Percentiles rank a stretch among this genome's conserved stretches.
These are phyloP conservation scores for Parasitella parasitica DNA, from an alignment of 371 early-diverging fungal species.

Conservation along the genomic window DNA sequence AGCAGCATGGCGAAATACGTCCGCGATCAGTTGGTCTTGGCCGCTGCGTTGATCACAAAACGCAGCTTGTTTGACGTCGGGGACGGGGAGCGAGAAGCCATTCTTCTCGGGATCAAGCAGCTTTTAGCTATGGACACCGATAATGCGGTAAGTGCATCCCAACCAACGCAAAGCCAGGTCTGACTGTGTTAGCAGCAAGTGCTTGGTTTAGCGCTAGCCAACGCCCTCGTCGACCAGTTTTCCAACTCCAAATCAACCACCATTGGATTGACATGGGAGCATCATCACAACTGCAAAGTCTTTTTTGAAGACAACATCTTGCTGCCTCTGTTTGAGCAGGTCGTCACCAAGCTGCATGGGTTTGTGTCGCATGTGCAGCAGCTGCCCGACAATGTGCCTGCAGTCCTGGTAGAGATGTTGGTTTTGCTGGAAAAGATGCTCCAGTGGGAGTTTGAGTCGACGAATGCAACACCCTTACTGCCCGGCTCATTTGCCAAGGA, in stretches of 20 bases:
- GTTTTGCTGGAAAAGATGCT: slow-evolving; percentile 59
- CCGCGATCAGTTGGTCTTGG: slow-evolving; percentile 44
- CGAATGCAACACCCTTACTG: slow-evolving; percentile 37
- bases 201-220: slow-evolving; percentile 55
- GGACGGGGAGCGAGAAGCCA: slow-evolving; percentile 50
- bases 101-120: slow-evolving; percentile 53
- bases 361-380: slow-evolving; percentile 34
- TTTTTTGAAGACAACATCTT: slow-evolving; percentile 60
- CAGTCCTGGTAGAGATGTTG: slow-evolving; percentile 43
- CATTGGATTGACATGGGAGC: slow-evolving; percentile 66
- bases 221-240: slow-evolving; percentile 67
- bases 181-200: slow-evolving; percentile 30
- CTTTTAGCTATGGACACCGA: slow-evolving; percentile 47
- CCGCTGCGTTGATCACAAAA: slow-evolving; percentile 63
- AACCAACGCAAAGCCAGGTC: not conserved
- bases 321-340: slow-evolving; percentile 32
- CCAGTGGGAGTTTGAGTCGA: slow-evolving; percentile 69
- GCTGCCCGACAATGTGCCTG: slow-evolving; percentile 16
- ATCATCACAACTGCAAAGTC: slow-evolving; percentile 64
- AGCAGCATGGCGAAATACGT: slow-evolving; percentile 52
- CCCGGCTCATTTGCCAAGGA: slow-evolving; percentile 53
- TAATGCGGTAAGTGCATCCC: slow-evolving; percentile 31
- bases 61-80: slow-evolving; percentile 65
- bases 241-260: slow-evolving; percentile 60
- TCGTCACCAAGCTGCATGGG: slow-evolving; percentile 32